phyloP scores from a whole-genome alignment of 352 stramenopile genomes.

The Achlya hypogyna region DNA sequence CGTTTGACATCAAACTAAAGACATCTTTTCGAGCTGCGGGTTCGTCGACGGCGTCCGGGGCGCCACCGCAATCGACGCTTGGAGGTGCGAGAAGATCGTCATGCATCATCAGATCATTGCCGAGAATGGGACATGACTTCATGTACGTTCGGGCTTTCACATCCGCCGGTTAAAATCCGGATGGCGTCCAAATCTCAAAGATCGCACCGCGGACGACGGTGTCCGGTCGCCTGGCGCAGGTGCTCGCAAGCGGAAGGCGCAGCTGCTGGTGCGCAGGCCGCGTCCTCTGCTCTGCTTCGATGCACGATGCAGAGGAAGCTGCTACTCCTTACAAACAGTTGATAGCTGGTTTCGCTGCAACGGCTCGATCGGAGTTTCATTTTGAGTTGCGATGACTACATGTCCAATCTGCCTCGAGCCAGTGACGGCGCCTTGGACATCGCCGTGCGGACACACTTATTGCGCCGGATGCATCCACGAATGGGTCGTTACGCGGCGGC shows the following conservation, averaged over 20 bases:
- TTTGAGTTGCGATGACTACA: too few species aligned
- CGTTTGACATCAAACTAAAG: too few species aligned
- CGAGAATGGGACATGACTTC: neutral
- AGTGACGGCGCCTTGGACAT: neutral
- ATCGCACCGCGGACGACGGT: too few species aligned
- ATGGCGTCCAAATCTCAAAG: neutral
- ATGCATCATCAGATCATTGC: neutral
- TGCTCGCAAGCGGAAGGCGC: too few species aligned
- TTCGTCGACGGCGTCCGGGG: neutral
- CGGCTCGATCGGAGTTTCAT: too few species aligned
- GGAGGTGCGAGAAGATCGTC: neutral
- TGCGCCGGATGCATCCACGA: constrained; percentile 4
- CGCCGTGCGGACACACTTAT: constrained; percentile 10
- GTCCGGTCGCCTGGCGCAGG: too few species aligned
- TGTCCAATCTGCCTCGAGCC: constrained; percentile 14
- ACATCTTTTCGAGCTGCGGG: too few species aligned
- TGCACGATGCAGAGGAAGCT: too few species aligned
- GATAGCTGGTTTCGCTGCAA: neutral
- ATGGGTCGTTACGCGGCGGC: neutral
- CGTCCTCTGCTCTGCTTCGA: too few species aligned
- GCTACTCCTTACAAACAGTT: neutral
- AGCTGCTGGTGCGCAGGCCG: too few species aligned
- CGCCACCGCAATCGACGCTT: neutral
- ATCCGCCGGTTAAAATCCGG: neutral
- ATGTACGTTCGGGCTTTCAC: neutral